Evolutionary conservation across 768 basidiomycete species (phyloP), one percentile per base, ranked within the genome.

Genomic region (Boletus tomentosulus): DNA sequence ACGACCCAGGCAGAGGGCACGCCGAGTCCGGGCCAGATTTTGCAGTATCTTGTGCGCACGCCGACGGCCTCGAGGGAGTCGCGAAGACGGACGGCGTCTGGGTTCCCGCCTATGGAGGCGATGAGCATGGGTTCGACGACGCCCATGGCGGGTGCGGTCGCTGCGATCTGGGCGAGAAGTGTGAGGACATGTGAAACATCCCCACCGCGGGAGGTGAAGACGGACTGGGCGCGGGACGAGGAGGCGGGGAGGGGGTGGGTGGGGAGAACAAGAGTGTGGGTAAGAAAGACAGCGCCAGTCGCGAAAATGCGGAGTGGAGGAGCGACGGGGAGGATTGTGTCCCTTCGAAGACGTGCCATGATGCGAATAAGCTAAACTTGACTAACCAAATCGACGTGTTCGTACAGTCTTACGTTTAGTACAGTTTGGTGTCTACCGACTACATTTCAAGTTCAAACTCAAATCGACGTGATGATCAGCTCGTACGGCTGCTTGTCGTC

Each of bases 1-100:
- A 93, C 63, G 34, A 93, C 83, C 87, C 89, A 93, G 16, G 91
- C 89, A 48, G 79, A 82, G 1, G 90, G 90, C 24, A 92, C 87
- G 47, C 86, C 84, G 15, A 82, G 78, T 10, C 80, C 79, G 27
- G 82, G 79, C 83, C 85, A 85, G 22, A 87, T 67, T 69, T 89
- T 89, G 73, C 86, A 86, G 61, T 82, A 88, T 47, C 79, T 77
- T 30, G 86, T 91, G 57, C 77, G 82, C 0, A 92, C 81, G 10
- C 87, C 83, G 52, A 82, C 81, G 6, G 71, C 70, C 52, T 89
- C 84, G 43, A 92, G 77, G 47, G 89, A 84, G 43, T 75, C 73
- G 51, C 85, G 66, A 22, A 92, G 74, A 66, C 76, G 78, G 42
- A 68, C 69, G 2, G 85, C 91, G 53, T 92, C 89, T 19, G 82